phyloP scores from a whole-genome alignment of 2,329 filamentous ascomycete genomes.

The Calonectria henricotiae region DNA sequence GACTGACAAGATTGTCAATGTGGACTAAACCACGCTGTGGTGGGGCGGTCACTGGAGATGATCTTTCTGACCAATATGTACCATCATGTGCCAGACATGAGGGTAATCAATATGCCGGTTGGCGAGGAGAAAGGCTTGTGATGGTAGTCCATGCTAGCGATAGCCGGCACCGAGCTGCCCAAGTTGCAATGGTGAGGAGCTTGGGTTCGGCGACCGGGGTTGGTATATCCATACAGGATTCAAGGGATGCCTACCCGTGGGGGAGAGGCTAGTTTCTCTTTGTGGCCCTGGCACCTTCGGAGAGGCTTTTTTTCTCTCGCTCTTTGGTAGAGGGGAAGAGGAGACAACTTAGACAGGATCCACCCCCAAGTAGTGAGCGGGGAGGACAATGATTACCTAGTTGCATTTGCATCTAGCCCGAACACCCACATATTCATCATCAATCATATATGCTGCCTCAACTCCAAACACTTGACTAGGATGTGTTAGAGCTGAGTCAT shows the following conservation, averaged over 20 bases:
- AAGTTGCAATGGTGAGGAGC: conserved; percentile 29
- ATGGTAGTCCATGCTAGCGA: conserved; percentile 8
- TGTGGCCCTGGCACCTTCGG: conserved; percentile 16
- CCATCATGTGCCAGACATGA: conserved; percentile 21
- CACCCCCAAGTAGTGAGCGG: conserved; percentile 17
- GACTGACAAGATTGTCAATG: conserved; percentile 18
- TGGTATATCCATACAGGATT: conserved; percentile 30
- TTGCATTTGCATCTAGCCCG: conserved; percentile 11
- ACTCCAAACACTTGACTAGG: conserved; percentile 11
- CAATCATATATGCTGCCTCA: conserved; percentile 3
- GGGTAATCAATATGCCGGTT: conserved; percentile 32
- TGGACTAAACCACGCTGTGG: conserved; percentile 19
- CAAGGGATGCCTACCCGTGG: conserved; percentile 32
- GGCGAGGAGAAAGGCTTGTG: conserved; percentile 18
- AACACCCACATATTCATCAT: conserved; percentile 18
- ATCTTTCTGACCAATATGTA: conserved; percentile 34
- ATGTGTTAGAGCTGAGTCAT: not conserved
- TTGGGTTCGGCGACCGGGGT: conserved; percentile 21
- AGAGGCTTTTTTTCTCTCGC: not conserved
- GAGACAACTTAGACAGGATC: conserved; percentile 23
- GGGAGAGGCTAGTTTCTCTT: conserved; percentile 21
- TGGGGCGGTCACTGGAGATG: conserved; percentile 34
- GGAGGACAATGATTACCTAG: conserved; percentile 12
- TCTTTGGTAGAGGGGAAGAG: conserved; percentile 16
- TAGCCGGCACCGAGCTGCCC: conserved; percentile 12